A percentile compares a stretch with the other conserved stretches of the same genome.
These are phyloP conservation scores for Kwoniella heveanensis DNA, from an alignment of 768 basidiomycete genomes.

Conservation along the genomic window DNA sequence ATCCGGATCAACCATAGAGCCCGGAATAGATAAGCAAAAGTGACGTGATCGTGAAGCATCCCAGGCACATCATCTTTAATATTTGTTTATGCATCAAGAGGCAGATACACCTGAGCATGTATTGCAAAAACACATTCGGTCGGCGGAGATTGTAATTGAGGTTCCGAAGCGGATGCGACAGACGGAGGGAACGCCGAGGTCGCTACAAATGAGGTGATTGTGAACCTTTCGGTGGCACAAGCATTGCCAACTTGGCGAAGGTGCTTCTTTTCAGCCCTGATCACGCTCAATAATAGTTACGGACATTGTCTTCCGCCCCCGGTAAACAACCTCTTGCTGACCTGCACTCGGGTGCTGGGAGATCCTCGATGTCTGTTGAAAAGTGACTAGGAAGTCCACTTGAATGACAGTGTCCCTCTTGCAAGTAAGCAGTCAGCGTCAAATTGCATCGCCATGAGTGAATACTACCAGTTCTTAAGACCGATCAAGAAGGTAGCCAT, in stretches of 20 bases:
- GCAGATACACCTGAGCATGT: too few relatives aligned
- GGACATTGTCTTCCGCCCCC: too few relatives aligned
- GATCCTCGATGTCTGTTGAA: too few relatives aligned
- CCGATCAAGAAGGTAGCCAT: conserved; percentile 36
- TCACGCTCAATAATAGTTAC: too few relatives aligned
- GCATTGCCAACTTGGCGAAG: not conserved
- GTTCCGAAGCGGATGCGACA: too few relatives aligned
- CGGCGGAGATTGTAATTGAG: not conserved
- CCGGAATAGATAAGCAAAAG: not conserved
- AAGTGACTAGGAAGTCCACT: too few relatives aligned
- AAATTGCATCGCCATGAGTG: not conserved
- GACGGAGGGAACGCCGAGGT: not conserved
- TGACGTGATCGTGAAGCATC: not conserved
- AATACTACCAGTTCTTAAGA: conserved; percentile 12
- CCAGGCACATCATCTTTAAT: not conserved
- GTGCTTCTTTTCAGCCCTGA: too few relatives aligned
- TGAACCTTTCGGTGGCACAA: not conserved
- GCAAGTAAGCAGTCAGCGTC: too few relatives aligned
- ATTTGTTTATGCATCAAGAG: not conserved
- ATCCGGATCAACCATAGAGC: not conserved
- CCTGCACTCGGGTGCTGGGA: too few relatives aligned
- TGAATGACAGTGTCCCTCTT: too few relatives aligned
- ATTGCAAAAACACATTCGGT: too few relatives aligned
- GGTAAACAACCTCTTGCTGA: too few relatives aligned
- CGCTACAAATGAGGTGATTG: not conserved